phyloP scores from a whole-genome alignment of 169 alveolate genomes.

The Eimeria acervulina region DNA sequence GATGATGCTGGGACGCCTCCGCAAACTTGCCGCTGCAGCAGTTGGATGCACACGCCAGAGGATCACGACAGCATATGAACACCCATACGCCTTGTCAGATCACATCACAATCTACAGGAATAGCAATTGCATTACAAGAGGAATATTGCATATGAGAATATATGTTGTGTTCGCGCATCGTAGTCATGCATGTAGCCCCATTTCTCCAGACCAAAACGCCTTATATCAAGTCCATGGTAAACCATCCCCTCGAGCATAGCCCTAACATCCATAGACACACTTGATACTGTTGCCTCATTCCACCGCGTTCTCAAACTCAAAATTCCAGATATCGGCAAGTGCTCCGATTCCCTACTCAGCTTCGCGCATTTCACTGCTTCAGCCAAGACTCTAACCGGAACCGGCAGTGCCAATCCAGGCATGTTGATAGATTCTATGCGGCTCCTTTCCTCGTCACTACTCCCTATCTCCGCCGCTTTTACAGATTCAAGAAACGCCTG shows the following conservation, averaged over 20 bases:
- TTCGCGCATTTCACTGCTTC: background rate
- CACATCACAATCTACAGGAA: background rate
- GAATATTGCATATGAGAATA: background rate
- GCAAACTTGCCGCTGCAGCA: background rate
- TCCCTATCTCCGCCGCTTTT: background rate
- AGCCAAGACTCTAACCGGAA: background rate
- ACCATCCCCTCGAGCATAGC: background rate
- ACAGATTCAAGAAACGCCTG: background rate
- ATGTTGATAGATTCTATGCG: background rate
- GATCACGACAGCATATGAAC: background rate
- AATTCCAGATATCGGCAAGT: background rate
- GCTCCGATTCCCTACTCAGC: background rate
- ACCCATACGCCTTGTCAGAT: background rate
- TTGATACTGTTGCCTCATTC: background rate
- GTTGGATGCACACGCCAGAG: background rate
- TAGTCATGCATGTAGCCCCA: background rate
- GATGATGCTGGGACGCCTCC: background rate
- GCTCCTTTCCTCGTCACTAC: background rate
- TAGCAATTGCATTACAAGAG: background rate
- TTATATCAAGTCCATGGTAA: background rate
- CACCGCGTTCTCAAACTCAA: background rate
- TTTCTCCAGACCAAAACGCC: background rate
- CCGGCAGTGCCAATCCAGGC: background rate
- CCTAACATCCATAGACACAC: background rate
- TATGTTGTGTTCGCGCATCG: background rate